Evolutionary conservation across 306 rosid genomes (phyloP).

Genomic region (Glycine soja): DNA sequence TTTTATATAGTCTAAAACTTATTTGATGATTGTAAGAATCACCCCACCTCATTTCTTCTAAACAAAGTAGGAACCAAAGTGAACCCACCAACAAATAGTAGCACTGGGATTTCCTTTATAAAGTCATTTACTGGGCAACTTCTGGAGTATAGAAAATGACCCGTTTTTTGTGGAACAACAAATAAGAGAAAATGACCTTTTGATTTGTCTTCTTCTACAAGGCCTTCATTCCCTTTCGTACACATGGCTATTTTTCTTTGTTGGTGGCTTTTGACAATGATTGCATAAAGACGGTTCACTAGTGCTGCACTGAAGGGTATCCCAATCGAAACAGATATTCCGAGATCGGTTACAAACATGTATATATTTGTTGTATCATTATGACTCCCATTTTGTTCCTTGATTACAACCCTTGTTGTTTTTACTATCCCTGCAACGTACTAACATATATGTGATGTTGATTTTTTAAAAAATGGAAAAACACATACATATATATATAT

Average conservation of each 20-base stretch:
- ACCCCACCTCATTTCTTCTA: background rate
- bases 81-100: background rate
- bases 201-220: slow-evolving; percentile 22
- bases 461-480: background rate
- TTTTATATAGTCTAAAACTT: background rate
- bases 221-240: slow-evolving; percentile 26
- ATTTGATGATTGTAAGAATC: background rate
- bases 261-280: slow-evolving; percentile 39
- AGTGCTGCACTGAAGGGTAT: slow-evolving; percentile 41
- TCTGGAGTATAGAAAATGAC: slow-evolving; percentile 2
- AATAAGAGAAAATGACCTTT: background rate
- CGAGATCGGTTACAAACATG: background rate
- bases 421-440: background rate
- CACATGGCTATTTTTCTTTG: slow-evolving; percentile 30
- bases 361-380: slow-evolving; percentile 31
- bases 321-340: slow-evolving; percentile 26
- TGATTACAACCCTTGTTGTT: background rate
- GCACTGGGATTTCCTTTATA: background rate
- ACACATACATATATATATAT: background rate
- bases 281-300: background rate
- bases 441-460: background rate
- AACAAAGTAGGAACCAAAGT: background rate
- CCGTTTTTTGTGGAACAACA: background rate
- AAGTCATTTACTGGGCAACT: background rate
- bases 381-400: slow-evolving; percentile 26